Evolutionary conservation across 2,329 filamentous ascomycete genomes (phyloP), one percentile per base, ranked within the genome.

Genomic region (Emergomyces orientalis): DNA sequence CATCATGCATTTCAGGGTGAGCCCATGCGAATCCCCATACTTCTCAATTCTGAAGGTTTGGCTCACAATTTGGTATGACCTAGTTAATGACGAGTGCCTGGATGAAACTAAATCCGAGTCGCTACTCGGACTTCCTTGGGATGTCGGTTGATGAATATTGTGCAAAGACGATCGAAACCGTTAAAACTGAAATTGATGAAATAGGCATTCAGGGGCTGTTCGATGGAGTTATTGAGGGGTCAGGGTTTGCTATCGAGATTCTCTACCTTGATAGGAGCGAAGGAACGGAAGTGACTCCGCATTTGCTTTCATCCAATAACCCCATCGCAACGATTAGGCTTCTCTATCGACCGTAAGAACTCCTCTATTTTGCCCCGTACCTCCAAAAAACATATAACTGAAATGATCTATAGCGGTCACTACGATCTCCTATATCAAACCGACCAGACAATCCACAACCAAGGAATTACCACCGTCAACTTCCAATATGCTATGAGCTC

Each of bases 381-480:
- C 52, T 39, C 25, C 59, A 25, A 32, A 25, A 34, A 41, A 30
- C 41, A 56, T 9, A 52, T 49, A 34, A 27, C 60, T 71, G 75
- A 68, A 72, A 64, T 30, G 37, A 22, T 57, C 52, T 59, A 25
- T 67, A 87, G 84, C 51, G 91, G 90, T 64, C 94, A 97, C 76
- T 99, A 97, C 75, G 94, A 97, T 75, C 87, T 99, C 65, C 82
- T 97, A 41, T 99, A 99, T 79, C 87, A 85, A 72, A 79, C 81
- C 34, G 82, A 83, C 67, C 69, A 70, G 8, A 1, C 39, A 37
- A 49, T 22, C 27, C 61, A 60, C n/a, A 25, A 59, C 37, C 34
- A 60, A 14, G 58, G 52, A 5, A 49, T 77, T 59, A 72, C 74
- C 37, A 67, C 76, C 56, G 75, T 78, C 62, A 77, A 77, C 64